phyloP scores from a whole-genome alignment of 2,329 filamentous ascomycete genomes.

The Niveomyces coronatus region DNA sequence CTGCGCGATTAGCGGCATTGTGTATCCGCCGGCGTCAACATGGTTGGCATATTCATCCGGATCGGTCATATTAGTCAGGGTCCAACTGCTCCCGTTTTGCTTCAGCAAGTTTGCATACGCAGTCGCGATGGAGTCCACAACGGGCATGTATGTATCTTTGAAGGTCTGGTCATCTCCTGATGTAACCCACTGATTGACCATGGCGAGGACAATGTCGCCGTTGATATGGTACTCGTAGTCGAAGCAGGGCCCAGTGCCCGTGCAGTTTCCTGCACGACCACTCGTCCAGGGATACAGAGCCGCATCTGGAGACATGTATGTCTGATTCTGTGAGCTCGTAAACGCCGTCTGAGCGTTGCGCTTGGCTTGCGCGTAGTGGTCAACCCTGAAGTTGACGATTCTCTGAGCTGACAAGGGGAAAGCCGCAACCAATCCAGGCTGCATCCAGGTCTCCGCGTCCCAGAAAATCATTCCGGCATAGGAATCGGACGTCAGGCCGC shows the following conservation, averaged over 20 bases:
- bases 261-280: slow-evolving; percentile 54
- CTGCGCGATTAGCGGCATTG: slow-evolving; percentile 49
- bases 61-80: slow-evolving; percentile 57
- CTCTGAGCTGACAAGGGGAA: slow-evolving; percentile 18
- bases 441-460: slow-evolving; percentile 21
- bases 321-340: slow-evolving; percentile 37
- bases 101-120: slow-evolving; percentile 50
- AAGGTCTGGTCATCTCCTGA: slow-evolving; percentile 16
- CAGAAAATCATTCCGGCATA: slow-evolving; percentile 22
- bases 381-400: slow-evolving; percentile 18
- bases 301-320: slow-evolving; percentile 37
- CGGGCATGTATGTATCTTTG: slow-evolving; percentile 38
- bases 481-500: slow-evolving; percentile 19
- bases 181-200: slow-evolving; percentile 17
- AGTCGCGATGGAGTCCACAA: slow-evolving; percentile 53
- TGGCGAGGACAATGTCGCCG: slow-evolving; percentile 50
- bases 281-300: slow-evolving; percentile 56
- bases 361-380: slow-evolving; percentile 37
- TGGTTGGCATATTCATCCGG: slow-evolving; percentile 62
- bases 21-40: slow-evolving; percentile 58
- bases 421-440: slow-evolving; percentile 17
- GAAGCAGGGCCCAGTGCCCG: slow-evolving; percentile 50
- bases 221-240: slow-evolving; percentile 65
- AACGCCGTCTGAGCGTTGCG: slow-evolving; percentile 48
- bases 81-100: slow-evolving; percentile 45